phyloP scores from a whole-genome alignment of 129 eudicot species.

The Flaveria sonorensis region DNA sequence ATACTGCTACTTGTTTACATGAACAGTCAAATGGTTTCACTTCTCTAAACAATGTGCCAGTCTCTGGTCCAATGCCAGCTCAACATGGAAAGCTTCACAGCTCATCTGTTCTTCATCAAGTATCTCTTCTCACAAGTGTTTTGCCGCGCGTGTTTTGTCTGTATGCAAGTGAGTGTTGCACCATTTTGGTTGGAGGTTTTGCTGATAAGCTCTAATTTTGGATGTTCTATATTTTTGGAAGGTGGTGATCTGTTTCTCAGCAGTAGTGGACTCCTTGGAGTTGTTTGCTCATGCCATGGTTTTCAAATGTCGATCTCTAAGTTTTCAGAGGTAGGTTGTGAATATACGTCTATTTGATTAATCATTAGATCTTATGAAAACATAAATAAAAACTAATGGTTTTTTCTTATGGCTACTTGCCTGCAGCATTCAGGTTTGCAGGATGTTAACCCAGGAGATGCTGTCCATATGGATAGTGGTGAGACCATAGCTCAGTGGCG shows the following conservation, averaged over 20 bases:
- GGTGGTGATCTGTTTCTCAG: constrained; percentile 71
- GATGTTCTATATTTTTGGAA: constrained; percentile 30
- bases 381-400: not conserved
- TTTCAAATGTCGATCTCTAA: constrained; percentile 62
- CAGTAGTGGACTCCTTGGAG: constrained; percentile 68
- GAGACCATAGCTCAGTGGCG: constrained; percentile 81
- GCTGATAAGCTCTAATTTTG: constrained; percentile 27
- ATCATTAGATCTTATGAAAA: constrained; percentile 18
- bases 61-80: constrained; percentile 32
- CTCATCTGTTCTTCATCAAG: constrained; percentile 22
- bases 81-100: constrained; percentile 39
- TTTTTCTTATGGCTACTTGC: constrained; percentile 16
- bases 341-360: constrained; percentile 17
- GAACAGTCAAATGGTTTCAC: constrained; percentile 27
- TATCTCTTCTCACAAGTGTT: constrained; percentile 38
- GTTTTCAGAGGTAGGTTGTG: constrained; percentile 59
- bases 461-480: constrained; percentile 67
- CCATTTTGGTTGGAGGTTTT: constrained; percentile 14
- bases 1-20: constrained; percentile 31
- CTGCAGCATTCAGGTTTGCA: constrained; percentile 78
- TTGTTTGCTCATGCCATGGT: constrained; percentile 78
- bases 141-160: constrained; percentile 73
- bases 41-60: constrained; percentile 31
- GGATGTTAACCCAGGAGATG: constrained; percentile 65
- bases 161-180: constrained; percentile 53